Conservation (phyloP, 164 flowering plant genomes). For the Annona squamosa region DNA sequence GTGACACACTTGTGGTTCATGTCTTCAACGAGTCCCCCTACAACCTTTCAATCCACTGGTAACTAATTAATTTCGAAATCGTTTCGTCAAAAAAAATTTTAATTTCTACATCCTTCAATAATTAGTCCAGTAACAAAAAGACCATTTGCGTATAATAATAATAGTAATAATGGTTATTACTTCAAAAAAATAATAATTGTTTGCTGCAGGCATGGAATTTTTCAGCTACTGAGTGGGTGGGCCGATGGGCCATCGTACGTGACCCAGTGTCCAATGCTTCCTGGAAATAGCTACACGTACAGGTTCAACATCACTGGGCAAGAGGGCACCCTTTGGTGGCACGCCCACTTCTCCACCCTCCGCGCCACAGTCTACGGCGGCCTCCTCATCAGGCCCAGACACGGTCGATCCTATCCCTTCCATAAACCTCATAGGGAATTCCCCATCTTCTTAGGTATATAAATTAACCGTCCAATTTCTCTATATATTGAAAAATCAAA, state of each 20-base stretch:
- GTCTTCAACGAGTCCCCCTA: conserved; percentile 22
- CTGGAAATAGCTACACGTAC: conserved; percentile 24
- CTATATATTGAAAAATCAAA: neutral
- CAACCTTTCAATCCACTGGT: conserved; percentile 26
- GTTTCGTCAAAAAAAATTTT: no score
- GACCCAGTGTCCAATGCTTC: conserved; percentile 29
- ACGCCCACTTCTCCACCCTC: conserved; percentile 21
- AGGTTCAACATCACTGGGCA: conserved; percentile 24
- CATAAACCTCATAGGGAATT: conserved; percentile 21
- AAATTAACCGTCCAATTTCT: neutral
- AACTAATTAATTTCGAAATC: neutral
- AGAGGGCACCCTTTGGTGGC: conserved; percentile 36
- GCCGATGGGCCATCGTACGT: conserved; percentile 25
- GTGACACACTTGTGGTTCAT: conserved; percentile 20
- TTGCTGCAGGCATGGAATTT: conserved; percentile 28
- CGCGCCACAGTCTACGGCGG: conserved; percentile 30
- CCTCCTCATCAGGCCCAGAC: conserved; percentile 20
- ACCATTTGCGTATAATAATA: neutral
- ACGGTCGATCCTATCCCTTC: conserved; percentile 17
- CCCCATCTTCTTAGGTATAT: conserved; percentile 25
- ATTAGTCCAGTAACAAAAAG: neutral
- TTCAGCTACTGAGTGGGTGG: conserved; percentile 23
- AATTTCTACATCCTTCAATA: neutral
- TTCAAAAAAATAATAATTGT: no score
- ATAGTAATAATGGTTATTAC: no score